phyloP scores from a whole-genome alignment of 768 basidiomycete species.

The Phlebiopsis flavidoalba region DNA sequence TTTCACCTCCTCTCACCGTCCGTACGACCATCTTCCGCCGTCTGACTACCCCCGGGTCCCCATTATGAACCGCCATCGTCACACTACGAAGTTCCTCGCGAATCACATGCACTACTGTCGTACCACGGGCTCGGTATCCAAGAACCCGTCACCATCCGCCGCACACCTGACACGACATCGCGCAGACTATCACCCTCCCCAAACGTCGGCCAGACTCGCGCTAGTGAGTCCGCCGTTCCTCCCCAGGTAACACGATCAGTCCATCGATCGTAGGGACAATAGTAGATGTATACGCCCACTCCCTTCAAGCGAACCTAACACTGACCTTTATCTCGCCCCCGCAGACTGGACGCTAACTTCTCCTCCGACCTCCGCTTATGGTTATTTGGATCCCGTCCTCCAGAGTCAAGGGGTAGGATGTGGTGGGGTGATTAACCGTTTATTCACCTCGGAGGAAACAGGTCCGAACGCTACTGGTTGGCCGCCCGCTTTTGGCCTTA shows the following conservation, averaged over 20 bases:
- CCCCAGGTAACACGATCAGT: slow-evolving; percentile 30
- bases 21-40: slow-evolving; percentile 25
- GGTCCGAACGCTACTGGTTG: slow-evolving; percentile 62
- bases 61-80: slow-evolving; percentile 20
- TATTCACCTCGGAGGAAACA: slow-evolving; percentile 76
- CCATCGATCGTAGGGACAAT: slow-evolving; percentile 32
- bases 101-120: slow-evolving; percentile 25
- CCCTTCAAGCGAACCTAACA: slow-evolving; percentile 22
- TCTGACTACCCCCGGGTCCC: slow-evolving; percentile 20
- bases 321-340: slow-evolving; percentile 11
- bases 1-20: slow-evolving; percentile 23
- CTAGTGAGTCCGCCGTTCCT: slow-evolving; percentile 47
- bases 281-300: slow-evolving; percentile 28
- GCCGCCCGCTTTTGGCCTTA: slow-evolving; percentile 68
- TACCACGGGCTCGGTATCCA: slow-evolving; percentile 18
- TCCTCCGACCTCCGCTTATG: slow-evolving; percentile 70
- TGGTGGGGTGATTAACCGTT: too few species aligned
- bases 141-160: slow-evolving; percentile 8
- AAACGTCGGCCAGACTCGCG: slow-evolving; percentile 69
- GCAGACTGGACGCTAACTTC: slow-evolving; percentile 80
- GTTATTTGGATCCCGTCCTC: slow-evolving; percentile 82
- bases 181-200: slow-evolving; percentile 34
- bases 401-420: too few species aligned
- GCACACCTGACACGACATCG: slow-evolving; percentile 32
- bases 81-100: slow-evolving; percentile 31